Percentiles rank a stretch among this genome's conserved stretches.
These are phyloP conservation scores for Candida qinlingensis DNA, from an alignment of 805 yeast genomes.

Conservation along the genomic window DNA sequence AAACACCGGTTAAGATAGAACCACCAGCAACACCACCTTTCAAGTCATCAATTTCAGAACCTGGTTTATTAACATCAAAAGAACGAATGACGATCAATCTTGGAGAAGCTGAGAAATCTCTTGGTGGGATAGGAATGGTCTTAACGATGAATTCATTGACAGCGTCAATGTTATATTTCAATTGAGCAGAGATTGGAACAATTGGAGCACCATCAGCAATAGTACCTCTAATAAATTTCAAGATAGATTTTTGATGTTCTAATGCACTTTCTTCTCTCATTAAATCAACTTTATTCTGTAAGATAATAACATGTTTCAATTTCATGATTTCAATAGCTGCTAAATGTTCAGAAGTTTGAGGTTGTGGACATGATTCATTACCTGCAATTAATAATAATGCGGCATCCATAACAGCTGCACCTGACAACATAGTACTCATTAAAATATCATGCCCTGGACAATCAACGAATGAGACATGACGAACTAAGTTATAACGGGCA, in stretches of 20 bases:
- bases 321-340: slow-evolving; percentile 99
- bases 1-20: slow-evolving; percentile 93
- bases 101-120: slow-evolving; percentile 93
- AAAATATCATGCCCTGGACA: slow-evolving; percentile 99
- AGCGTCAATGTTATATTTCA: slow-evolving; percentile 97
- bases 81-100: slow-evolving; percentile 96
- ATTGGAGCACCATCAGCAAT: slow-evolving; percentile 99
- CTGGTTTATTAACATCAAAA: slow-evolving; percentile 98
- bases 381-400: slow-evolving; percentile 95
- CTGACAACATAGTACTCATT: slow-evolving; percentile 99
- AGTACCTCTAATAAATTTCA: slow-evolving; percentile 93
- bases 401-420: slow-evolving; percentile 99
- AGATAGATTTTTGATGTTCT: slow-evolving; percentile 90
- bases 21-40: slow-evolving; percentile 99
- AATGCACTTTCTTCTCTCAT: slow-evolving; percentile 96
- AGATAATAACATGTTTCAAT: slow-evolving; percentile 89
- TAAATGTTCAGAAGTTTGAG: slow-evolving; percentile 97
- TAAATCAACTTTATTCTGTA: slow-evolving; percentile 97
- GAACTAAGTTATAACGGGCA: slow-evolving; percentile 84
- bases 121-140: slow-evolving; percentile 90
- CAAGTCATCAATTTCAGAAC: slow-evolving; percentile 92
- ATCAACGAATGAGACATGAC: slow-evolving; percentile 98
- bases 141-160: slow-evolving; percentile 95
- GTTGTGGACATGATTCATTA: slow-evolving; percentile 99
- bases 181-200: slow-evolving; percentile 97